These are phyloP conservation scores for Tolypocladium tundrense DNA, from an alignment of 2,329 filamentous ascomycete species.

Conservation along the genomic window DNA sequence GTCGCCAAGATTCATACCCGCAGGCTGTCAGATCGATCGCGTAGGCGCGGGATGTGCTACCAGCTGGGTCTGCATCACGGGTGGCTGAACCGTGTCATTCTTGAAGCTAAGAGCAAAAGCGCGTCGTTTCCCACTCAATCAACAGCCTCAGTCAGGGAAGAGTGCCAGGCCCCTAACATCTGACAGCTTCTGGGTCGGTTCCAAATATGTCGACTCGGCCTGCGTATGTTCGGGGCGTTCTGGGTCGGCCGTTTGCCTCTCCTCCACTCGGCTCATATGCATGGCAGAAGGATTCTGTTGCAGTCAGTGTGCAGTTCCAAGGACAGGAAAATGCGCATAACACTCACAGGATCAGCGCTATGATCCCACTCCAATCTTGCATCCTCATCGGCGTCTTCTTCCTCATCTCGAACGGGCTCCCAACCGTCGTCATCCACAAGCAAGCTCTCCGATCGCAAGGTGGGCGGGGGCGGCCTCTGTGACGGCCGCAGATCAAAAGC, in stretches of 20 bases:
- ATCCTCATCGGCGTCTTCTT: constrained; percentile 53
- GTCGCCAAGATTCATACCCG: constrained; percentile 42
- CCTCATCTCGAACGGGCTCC: constrained; percentile 55
- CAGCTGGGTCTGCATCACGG: constrained; percentile 58
- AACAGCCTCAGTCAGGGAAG: constrained; percentile 24
- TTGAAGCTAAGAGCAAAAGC: neutral
- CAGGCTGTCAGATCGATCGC: constrained; percentile 39
- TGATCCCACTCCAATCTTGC: constrained; percentile 67
- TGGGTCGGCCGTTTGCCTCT: constrained; percentile 9
- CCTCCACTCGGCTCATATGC: constrained; percentile 30
- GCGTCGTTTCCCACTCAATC: neutral
- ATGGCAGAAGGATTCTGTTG: constrained; percentile 32
- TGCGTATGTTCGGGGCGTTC: constrained; percentile 10
- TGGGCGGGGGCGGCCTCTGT: constrained; percentile 43
- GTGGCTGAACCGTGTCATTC: neutral
- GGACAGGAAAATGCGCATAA: constrained; percentile 4
- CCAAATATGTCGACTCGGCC: constrained; percentile 31
- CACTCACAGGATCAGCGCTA: constrained; percentile 49
- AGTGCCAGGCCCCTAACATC: constrained; percentile 45
- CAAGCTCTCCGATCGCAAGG: constrained; percentile 54
- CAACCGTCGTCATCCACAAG: constrained; percentile 71
- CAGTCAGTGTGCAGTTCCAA: constrained; percentile 15
- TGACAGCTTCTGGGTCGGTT: constrained; percentile 65
- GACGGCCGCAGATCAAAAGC: constrained; percentile 40
- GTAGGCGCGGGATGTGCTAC: constrained; percentile 87